phyloP scores from a whole-genome alignment of 2,329 filamentous ascomycete species.

The Ilyonectria mors-panacis region DNA sequence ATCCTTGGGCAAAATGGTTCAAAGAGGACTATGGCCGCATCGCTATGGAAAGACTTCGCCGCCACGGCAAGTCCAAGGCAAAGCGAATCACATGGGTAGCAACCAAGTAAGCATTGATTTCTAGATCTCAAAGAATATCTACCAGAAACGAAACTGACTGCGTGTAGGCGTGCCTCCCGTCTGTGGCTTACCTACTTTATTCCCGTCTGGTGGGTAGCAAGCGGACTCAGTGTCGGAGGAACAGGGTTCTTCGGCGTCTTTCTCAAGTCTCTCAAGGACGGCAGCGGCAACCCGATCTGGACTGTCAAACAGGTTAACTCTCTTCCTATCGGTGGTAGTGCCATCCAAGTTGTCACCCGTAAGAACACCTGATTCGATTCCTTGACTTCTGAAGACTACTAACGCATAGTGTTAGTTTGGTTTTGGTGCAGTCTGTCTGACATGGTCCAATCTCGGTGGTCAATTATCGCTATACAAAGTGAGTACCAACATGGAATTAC shows the following conservation, averaged over 20 bases:
- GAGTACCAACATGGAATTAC: neutral
- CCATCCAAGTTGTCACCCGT: conserved; percentile 58
- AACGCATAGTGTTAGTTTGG: conserved; percentile 57
- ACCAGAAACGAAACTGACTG: neutral
- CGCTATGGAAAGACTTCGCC: conserved; percentile 49
- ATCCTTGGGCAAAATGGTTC: conserved; percentile 47
- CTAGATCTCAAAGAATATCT: neutral
- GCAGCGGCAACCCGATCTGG: conserved; percentile 46
- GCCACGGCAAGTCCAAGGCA: conserved; percentile 35
- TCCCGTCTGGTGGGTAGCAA: conserved; percentile 27
- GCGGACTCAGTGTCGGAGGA: conserved; percentile 21
- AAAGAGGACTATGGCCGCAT: conserved; percentile 44
- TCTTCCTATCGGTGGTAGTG: conserved; percentile 61
- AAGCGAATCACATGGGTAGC: conserved; percentile 47
- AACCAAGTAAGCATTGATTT: conserved; percentile 31
- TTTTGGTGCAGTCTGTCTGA: conserved; percentile 68
- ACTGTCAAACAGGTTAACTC: conserved; percentile 63
- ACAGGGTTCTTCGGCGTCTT: conserved; percentile 51
- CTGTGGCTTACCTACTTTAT: conserved; percentile 49
- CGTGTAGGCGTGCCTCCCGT: conserved; percentile 43
- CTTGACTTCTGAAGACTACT: neutral
- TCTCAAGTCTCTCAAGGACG: conserved; percentile 47
- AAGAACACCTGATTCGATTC: neutral
- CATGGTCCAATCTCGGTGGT: conserved; percentile 64
- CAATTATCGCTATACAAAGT: conserved; percentile 63